phyloP scores from a whole-genome alignment of 2,329 filamentous ascomycete species.

The Phaeosphaeriaceae sp. region DNA sequence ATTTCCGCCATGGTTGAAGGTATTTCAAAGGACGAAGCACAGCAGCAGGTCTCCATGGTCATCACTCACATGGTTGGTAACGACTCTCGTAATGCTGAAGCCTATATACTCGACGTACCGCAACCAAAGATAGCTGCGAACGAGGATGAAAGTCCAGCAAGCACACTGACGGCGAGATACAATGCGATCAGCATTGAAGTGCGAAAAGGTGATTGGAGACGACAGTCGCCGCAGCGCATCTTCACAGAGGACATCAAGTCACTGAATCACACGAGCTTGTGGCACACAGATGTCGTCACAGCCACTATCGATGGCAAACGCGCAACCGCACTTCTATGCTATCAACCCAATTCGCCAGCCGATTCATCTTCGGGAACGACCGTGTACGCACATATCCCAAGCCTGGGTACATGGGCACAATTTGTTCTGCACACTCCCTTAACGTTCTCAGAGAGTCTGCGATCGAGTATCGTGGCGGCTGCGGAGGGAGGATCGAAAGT shows the following conservation, averaged over 20 bases:
- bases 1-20: background rate
- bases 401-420: constrained; percentile 36
- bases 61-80: background rate
- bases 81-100: background rate
- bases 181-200: background rate
- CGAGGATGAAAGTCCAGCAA: constrained; percentile 2
- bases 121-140: background rate
- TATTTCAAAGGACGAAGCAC: constrained; percentile 1
- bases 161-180: background rate
- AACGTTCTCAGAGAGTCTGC: constrained; percentile 32
- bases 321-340: constrained; percentile 11
- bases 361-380: constrained; percentile 20
- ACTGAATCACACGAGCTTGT: background rate
- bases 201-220: background rate
- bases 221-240: background rate
- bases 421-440: constrained; percentile 36
- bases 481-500: constrained; percentile 24
- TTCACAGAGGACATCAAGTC: background rate
- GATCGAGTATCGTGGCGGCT: constrained; percentile 13
- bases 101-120: background rate
- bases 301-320: constrained; percentile 10
- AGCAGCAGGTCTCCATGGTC: constrained; percentile 1
- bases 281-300: constrained; percentile 1
- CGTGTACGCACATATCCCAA: constrained; percentile 39
- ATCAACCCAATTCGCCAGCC: constrained; percentile 10